Conservation (phyloP, 495 filamentous ascomycete species). For the Filosporella fistucella region DNA sequence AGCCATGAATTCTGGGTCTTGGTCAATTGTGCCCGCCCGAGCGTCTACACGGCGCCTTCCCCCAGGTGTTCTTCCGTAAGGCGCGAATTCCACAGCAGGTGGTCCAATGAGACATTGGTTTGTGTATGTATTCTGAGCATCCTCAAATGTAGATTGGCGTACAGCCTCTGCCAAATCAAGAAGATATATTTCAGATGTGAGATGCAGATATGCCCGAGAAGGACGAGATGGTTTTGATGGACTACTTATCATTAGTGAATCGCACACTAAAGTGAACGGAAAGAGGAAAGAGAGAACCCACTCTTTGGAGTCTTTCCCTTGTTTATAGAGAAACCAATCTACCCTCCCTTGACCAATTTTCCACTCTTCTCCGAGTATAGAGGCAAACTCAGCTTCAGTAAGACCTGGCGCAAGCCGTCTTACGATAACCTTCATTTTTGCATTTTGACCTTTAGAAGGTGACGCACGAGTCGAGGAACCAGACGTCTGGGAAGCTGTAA, state of each 20-base stretch:
- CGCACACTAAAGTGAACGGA: too few species aligned
- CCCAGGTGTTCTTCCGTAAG: conserved; percentile 73
- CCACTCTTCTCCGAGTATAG: conserved; percentile 77
- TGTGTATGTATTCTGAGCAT: conserved; percentile 65
- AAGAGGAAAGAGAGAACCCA: conserved; percentile 36
- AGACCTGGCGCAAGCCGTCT: conserved; percentile 82
- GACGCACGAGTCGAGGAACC: conserved; percentile 41
- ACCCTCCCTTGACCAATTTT: conserved; percentile 71
- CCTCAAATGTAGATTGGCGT: conserved; percentile 60
- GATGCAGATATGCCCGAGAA: conserved; percentile 72
- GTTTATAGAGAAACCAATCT: conserved; percentile 74
- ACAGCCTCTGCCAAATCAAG: conserved; percentile 60
- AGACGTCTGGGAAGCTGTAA: conserved; percentile 44
- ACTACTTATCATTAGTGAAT: conserved; percentile 35
- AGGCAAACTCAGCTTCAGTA: conserved; percentile 73
- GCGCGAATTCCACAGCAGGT: conserved; percentile 74
- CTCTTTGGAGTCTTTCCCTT: conserved; percentile 88
- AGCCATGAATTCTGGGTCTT: conserved; percentile 88
- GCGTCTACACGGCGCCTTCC: conserved; percentile 70
- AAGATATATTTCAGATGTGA: conserved; percentile 57
- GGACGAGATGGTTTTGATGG: conserved; percentile 73
- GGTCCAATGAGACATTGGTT: conserved; percentile 67
- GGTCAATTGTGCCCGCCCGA: conserved; percentile 91
- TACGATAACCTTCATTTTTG: conserved; percentile 79
- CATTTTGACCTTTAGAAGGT: conserved; percentile 51